phyloP scores from a whole-genome alignment of 768 basidiomycete species.

The Collybiopsis luxurians region DNA sequence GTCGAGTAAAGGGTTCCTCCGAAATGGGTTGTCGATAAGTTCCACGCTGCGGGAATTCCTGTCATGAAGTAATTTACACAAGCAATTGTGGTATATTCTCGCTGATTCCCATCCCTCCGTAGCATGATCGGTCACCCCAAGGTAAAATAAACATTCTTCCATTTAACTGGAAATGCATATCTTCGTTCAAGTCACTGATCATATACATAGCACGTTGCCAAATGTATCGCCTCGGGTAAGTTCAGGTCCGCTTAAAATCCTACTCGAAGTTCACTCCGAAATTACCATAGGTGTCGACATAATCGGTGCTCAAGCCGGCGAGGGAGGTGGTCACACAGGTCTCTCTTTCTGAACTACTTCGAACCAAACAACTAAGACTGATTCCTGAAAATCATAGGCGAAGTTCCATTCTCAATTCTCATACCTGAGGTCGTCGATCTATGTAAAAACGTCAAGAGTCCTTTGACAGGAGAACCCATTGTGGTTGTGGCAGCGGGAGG shows the following conservation, averaged over 20 bases:
- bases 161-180: too few species aligned
- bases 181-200: too few species aligned
- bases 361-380: too few species aligned
- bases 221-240: constrained; percentile 77
- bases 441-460: constrained; percentile 66
- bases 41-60: constrained; percentile 74
- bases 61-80: constrained; percentile 82
- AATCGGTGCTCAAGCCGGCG: constrained; percentile 86
- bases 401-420: constrained; percentile 76
- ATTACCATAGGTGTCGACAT: constrained; percentile 69
- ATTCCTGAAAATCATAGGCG: constrained; percentile 39
- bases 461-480: constrained; percentile 74
- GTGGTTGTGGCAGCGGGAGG: constrained; percentile 84
- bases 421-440: constrained; percentile 81
- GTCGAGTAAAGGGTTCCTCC: constrained; percentile 74
- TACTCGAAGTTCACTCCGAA: background rate
- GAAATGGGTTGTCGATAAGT: constrained; percentile 74
- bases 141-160: too few species aligned
- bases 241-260: background rate
- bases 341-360: background rate
- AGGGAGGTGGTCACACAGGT: constrained; percentile 85
- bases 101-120: constrained; percentile 6
- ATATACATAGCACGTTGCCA: constrained; percentile 60
- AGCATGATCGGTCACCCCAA: constrained; percentile 89
- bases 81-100: constrained; percentile 7